Base-by-base conservation (phyloP, 2,329 filamentous ascomycete genomes). In the Lachnellula suecica region DNA sequence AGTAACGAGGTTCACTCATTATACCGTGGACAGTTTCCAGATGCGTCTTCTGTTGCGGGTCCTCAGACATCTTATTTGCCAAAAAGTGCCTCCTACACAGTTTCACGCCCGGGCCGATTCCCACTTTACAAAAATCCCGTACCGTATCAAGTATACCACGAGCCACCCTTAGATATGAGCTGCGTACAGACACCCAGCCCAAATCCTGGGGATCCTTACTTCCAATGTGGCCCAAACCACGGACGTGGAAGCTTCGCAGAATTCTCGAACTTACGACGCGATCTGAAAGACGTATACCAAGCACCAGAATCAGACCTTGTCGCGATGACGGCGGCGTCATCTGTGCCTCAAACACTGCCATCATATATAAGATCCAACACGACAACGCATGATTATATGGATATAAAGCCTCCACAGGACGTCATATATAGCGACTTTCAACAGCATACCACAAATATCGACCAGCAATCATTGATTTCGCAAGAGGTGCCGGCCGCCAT, bases 141-240 rank as follows among this genome's bases (percentile, higher is more conserved):
- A 19, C 46, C 51, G 6, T 53, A 60, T 13, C 54, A 49, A 42
- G 22, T 40, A 35, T 56, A 59, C 29, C 56, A 57, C 50, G 52
- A 53, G 15, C 47, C 35, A 40, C 27, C 43, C 22, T 38, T 47
- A 6, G 38, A 42, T n/a, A 54, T 59, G 52, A 58, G 56, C 29
- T 57, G 37, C 34, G 42, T 48, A 7, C 46, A 58, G 17, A 52
- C 43, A 22, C 51, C 46, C 25, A 61, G 52, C 24, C 53, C 59
- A 34, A 59, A 59, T 50, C 54, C 59, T 24, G 61, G 54, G 29
- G 52, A 52, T 22, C 58, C 55, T 38, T 65, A 64, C 49, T 44
- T 56, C 4, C 54, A 59, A 44, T 57, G 52, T 56, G 53, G 48
- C 37, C 31, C 51, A 35, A 44, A 45, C 13, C 54, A 52, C 24